Conservation (phyloP, 2,329 filamentous ascomycete genomes). For the Sclerotinia spermophila region DNA sequence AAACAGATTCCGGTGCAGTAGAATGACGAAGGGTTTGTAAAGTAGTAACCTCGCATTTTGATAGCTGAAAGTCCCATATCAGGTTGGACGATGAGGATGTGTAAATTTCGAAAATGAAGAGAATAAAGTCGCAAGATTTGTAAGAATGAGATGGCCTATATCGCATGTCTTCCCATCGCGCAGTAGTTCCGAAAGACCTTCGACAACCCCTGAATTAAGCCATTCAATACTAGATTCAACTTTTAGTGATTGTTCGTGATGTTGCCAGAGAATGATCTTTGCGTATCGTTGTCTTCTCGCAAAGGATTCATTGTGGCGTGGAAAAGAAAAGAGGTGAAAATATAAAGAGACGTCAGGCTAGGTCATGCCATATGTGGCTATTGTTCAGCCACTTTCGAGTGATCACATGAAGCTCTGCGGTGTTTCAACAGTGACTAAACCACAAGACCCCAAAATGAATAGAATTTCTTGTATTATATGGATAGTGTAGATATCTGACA, state of each 20-base stretch:
- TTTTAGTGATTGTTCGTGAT: too few relatives aligned
- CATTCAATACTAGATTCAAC: neutral
- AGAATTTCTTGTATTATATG: neutral
- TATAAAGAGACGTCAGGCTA: neutral
- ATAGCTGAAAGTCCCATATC: neutral
- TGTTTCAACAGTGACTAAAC: neutral
- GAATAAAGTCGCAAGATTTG: neutral
- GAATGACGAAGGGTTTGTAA: neutral
- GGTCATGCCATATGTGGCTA: neutral
- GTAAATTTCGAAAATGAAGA: neutral
- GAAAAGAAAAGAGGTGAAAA: neutral
- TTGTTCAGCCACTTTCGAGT: neutral
- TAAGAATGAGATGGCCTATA: neutral
- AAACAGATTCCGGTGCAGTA: neutral
- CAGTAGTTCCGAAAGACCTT: neutral
- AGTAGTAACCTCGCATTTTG: neutral
- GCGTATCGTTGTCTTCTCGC: neutral
- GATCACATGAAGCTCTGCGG: rapidly evolving
- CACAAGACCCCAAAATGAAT: neutral
- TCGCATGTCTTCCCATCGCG: neutral
- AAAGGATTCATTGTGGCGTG: neutral
- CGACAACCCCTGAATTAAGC: neutral
- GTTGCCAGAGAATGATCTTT: neutral
- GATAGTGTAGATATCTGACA: neutral
- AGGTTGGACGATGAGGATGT: neutral